Evolutionary conservation across 768 basidiomycete genomes (phyloP), one percentile per base, ranked within the genome.

Genomic region (Terana coerulea): DNA sequence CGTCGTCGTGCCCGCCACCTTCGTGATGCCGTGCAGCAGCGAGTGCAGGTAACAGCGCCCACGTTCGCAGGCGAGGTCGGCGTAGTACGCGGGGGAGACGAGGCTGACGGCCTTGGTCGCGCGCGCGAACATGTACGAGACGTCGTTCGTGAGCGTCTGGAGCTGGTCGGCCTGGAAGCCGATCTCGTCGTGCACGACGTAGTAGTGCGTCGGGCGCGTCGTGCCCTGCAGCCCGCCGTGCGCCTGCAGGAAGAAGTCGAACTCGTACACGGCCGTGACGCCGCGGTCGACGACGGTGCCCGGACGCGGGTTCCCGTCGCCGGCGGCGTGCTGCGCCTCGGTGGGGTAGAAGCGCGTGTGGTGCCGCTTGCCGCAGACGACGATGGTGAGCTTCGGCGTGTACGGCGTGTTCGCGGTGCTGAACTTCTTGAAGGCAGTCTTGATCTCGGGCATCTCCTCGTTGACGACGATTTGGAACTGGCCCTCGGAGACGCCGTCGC

Each of bases 401-500:
- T 81, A 80, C 19, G 54, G 63, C 25, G 33, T 53, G 40, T 70
- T 67, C 0, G 69, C 59, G 1, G 65, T 67, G 49, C 62, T 56
- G 55, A 77, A 73, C n/a, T 66, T 57, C 30, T 51, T 49, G 64
- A 77, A 78, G 0, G 79, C 74, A 5, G 64, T 61, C 28, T 65
- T 39, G 3, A 81, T 77, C 55, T 68, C 57, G 2, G 76, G 75
- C 36, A 67, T 67, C 54, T 80, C 78, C 22, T 76, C 69, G 14
- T 19, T 15, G 26, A 75, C 65, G 26, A 81, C 78, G 9, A 65
- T 71, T 9, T 63, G 47, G 55, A 78, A 81, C 69, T 80, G 79
- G 1, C 78, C 78, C 70, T 91, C 88, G 2, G 88, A 89, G 25
- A 91, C 88, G 43, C 90, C 90, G 62, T 91, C 90, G 7, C 78